Evolutionary conservation across 2,329 filamentous ascomycete genomes (phyloP).

Genomic region (Paradendryphiella salina): DNA sequence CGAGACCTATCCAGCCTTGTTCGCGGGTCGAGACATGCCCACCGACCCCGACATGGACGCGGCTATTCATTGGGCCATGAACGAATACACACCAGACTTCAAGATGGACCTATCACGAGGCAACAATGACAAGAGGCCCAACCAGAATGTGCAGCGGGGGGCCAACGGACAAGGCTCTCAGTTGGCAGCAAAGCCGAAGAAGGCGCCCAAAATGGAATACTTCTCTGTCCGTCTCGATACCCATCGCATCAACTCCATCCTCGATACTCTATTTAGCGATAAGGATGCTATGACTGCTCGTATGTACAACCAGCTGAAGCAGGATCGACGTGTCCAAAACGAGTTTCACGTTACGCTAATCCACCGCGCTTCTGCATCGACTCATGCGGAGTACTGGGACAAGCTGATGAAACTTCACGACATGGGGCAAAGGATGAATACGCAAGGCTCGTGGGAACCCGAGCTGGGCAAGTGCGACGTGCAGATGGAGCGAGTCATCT

Average conservation of each 20-base stretch:
- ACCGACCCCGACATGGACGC: slow-evolving; percentile 73
- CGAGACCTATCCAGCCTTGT: slow-evolving; percentile 74
- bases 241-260: slow-evolving; percentile 57
- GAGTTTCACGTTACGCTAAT: slow-evolving; percentile 94
- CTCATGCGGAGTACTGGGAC: slow-evolving; percentile 73
- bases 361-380: slow-evolving; percentile 68
- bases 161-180: slow-evolving; percentile 29
- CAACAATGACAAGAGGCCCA: slow-evolving; percentile 16
- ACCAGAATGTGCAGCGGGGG: slow-evolving; percentile 41
- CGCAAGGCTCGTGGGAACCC: slow-evolving; percentile 50
- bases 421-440: slow-evolving; percentile 32
- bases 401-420: slow-evolving; percentile 66
- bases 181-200: slow-evolving; percentile 53
- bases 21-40: slow-evolving; percentile 66
- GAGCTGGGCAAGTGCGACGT: slow-evolving; percentile 67
- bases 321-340: slow-evolving; percentile 74
- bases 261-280: slow-evolving; percentile 71
- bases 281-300: slow-evolving; percentile 58
- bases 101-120: slow-evolving; percentile 71
- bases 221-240: slow-evolving; percentile 62
- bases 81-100: slow-evolving; percentile 75
- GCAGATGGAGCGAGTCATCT: slow-evolving; percentile 71
- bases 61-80: slow-evolving; percentile 74
- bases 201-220: slow-evolving; percentile 62
- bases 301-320: slow-evolving; percentile 76